These are phyloP conservation scores for Marchantia polymorpha DNA, from an alignment of 225 moss, liverwort and hornwort genomes.

Conservation along the genomic window DNA sequence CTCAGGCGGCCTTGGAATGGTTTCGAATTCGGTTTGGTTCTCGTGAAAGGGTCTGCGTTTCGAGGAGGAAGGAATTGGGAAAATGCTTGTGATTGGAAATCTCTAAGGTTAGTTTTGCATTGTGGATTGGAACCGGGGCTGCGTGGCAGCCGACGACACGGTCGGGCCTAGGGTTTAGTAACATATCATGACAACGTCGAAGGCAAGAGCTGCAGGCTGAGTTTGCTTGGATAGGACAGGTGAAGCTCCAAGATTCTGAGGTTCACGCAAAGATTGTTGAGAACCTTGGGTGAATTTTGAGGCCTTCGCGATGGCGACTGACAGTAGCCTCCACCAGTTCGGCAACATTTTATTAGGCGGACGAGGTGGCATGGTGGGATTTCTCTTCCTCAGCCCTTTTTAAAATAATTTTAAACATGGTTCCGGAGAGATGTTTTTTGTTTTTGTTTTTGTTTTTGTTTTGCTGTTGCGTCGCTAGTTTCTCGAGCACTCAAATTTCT, in stretches of 20 bases:
- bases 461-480: not conserved
- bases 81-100: not conserved
- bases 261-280: not conserved
- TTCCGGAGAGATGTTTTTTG: too few species aligned
- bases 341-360: conserved; percentile 85
- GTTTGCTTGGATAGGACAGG: not conserved
- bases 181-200: not conserved
- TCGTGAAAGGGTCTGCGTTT: not conserved
- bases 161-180: not conserved
- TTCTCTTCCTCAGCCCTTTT: not conserved
- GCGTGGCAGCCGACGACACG: not conserved
- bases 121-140: not conserved
- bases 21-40: not conserved
- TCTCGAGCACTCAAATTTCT: not conserved
- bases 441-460: not conserved
- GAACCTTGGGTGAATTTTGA: not conserved
- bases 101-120: not conserved
- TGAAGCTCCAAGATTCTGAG: not conserved
- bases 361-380: conserved; percentile 64
- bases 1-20: not conserved
- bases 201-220: not conserved
- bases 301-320: conserved; percentile 53
- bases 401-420: too few species aligned
- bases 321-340: conserved; percentile 67
- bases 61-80: not conserved